A percentile compares a stretch with the other conserved stretches of the same genome.
Conservation (phyloP, 2,329 filamentous ascomycete genomes). For the Apiospora hydei region DNA sequence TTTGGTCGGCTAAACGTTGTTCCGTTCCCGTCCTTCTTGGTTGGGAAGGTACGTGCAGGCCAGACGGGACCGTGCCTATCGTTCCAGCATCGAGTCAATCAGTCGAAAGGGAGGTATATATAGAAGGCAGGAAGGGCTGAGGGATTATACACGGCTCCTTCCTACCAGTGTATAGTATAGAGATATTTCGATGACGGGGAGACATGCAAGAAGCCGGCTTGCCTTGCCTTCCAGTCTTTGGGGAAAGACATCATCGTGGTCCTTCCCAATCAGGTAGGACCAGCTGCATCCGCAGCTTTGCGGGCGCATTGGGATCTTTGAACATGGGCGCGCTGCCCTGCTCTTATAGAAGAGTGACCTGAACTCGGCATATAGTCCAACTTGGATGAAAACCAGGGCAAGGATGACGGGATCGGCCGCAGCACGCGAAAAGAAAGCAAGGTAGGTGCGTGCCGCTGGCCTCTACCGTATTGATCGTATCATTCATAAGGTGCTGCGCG, state of each 20-base stretch:
- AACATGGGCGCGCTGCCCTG: neutral
- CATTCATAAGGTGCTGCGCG: neutral
- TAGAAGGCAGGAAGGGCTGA: neutral
- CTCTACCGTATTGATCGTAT: neutral
- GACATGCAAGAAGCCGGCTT: neutral
- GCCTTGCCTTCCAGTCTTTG: neutral
- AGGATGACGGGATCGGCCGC: neutral
- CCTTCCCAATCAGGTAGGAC: neutral
- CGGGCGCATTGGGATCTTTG: neutral
- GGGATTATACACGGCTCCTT: neutral
- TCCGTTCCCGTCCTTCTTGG: neutral
- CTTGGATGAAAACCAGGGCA: neutral
- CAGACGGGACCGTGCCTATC: neutral
- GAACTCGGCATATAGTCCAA: neutral
- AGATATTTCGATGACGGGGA: neutral
- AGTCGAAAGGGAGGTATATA: neutral
- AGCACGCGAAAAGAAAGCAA: neutral
- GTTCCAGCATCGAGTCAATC: neutral
- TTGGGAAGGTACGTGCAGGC: conserved; percentile 1
- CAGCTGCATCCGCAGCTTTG: neutral
- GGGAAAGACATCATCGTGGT: neutral
- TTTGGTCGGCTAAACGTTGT: neutral
- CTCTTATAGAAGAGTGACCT: neutral
- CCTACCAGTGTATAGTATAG: neutral
- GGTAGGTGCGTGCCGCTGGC: neutral